Conservation (phyloP, 2,329 filamentous ascomycete species). For the Peltaster fructicola region DNA sequence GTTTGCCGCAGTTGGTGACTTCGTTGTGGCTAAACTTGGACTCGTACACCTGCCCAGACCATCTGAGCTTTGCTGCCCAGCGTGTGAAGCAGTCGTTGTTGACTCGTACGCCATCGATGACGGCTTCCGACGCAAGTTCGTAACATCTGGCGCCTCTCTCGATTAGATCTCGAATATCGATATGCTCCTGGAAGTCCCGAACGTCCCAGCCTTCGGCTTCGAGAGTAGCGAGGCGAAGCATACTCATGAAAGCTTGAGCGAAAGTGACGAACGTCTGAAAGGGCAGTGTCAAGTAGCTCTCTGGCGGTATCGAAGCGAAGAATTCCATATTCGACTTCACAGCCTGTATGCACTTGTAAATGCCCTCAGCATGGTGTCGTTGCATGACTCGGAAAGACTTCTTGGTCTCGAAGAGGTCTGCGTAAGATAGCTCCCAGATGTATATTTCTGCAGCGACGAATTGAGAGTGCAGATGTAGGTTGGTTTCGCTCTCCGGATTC, state of each 20-base stretch:
- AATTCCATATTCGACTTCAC: constrained; percentile 11
- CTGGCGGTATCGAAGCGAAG: constrained; percentile 12
- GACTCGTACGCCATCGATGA: constrained; percentile 10
- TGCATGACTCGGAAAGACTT: too few species aligned
- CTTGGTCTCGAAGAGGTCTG: constrained; percentile 11
- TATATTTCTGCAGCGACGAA: constrained; percentile 12
- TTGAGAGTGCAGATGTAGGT: constrained; percentile 11
- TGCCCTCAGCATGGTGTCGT: too few species aligned
- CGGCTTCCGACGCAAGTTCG: constrained; percentile 7
- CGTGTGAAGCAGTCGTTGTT: constrained; percentile 16
- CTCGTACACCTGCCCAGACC: constrained; percentile 14
- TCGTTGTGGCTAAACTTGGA: constrained; percentile 9
- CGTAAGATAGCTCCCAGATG: constrained; percentile 13
- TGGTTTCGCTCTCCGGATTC: constrained; percentile 7
- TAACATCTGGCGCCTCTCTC: constrained; percentile 8
- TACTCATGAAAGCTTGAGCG: constrained; percentile 14
- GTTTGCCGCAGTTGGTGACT: too few species aligned
- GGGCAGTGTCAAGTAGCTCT: constrained; percentile 11
- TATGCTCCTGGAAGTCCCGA: constrained; percentile 6
- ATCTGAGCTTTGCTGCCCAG: constrained; percentile 13
- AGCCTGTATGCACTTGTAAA: too few species aligned
- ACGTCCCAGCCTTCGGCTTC: constrained; percentile 16
- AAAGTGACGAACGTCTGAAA: constrained; percentile 16
- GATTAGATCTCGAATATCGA: constrained; percentile 11
- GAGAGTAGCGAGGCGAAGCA: constrained; percentile 13